Percentiles rank a stretch among this genome's conserved stretches.
Conservation (phyloP, 176 grass and related monocot species). For the Paspalum notatum region DNA sequence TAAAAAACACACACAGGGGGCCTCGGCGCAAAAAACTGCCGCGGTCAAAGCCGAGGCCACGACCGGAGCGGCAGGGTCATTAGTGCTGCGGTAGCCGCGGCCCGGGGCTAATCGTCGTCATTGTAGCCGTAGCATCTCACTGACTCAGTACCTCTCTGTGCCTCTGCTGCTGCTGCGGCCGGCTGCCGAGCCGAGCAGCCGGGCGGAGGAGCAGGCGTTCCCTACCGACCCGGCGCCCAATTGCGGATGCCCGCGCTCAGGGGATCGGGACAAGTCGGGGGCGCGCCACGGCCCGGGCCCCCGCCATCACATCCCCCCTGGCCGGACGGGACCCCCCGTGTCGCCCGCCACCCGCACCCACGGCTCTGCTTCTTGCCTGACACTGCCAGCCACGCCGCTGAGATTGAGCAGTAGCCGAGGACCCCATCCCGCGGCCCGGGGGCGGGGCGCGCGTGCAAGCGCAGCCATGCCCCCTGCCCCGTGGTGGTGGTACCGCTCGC, state of each 20-base stretch:
- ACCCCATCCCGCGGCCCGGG: background rate
- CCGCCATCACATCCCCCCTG: conserved; percentile 13
- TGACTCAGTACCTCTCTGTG: background rate
- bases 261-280: conserved; percentile 26
- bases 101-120: background rate
- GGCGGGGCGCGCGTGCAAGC: background rate
- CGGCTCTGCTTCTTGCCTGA: too few species aligned
- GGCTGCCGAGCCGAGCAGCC: too few species aligned
- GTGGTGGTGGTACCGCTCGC: too few species aligned
- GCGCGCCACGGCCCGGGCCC: background rate
- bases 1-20: background rate
- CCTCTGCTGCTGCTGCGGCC: background rate
- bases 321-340: conserved; percentile 2
- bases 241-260: conserved; percentile 6
- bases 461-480: background rate
- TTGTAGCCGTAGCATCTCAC: background rate
- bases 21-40: background rate
- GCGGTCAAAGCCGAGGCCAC: background rate
- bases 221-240: conserved; percentile 4
- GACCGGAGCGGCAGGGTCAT: background rate
- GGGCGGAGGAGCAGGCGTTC: too few species aligned
- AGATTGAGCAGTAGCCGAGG: background rate
- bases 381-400: background rate
- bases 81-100: background rate
- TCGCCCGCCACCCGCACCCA: too few species aligned